Conservation (phyloP, 208 protist species). For the Trichomonas gallinae region DNA sequence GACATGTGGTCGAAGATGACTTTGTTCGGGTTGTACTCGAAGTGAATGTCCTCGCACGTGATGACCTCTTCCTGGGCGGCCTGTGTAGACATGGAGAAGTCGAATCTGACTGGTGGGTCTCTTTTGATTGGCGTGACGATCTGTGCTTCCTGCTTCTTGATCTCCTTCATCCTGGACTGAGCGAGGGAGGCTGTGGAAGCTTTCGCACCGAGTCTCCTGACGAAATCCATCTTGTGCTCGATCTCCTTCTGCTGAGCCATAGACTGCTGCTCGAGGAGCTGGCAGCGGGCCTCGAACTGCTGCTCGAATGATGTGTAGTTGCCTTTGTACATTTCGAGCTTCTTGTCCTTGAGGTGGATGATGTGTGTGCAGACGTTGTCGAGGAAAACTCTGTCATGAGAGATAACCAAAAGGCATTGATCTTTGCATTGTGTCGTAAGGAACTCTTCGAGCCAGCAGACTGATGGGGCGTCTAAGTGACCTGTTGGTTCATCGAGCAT, state of each 20-base stretch:
- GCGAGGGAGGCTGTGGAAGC: slow-evolving; percentile 42
- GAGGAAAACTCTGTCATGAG: slow-evolving; percentile 35
- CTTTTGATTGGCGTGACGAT: background rate
- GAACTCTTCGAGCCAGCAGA: slow-evolving; percentile 21
- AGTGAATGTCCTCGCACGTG: background rate
- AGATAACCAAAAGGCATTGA: background rate
- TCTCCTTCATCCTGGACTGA: slow-evolving; percentile 46
- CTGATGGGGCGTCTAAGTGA: slow-evolving; percentile 6
- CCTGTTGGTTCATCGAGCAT: slow-evolving; percentile 22
- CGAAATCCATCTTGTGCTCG: background rate
- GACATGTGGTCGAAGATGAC: background rate
- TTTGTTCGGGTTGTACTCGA: background rate
- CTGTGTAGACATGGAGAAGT: background rate
- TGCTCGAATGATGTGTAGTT: slow-evolving; percentile 34
- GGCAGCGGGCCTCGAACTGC: background rate
- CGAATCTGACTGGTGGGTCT: background rate
- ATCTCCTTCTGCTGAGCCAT: background rate
- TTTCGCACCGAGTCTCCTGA: slow-evolving; percentile 32
- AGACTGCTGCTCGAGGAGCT: background rate
- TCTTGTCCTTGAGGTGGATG: slow-evolving; percentile 35
- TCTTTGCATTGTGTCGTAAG: background rate
- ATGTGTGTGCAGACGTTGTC: slow-evolving; percentile 39
- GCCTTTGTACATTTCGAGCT: slow-evolving; percentile 34
- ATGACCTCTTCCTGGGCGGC: background rate
- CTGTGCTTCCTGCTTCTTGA: slow-evolving; percentile 41